Base-by-base conservation (phyloP, 2,329 filamentous ascomycete genomes). In the Colletotrichum limetticola region DNA sequence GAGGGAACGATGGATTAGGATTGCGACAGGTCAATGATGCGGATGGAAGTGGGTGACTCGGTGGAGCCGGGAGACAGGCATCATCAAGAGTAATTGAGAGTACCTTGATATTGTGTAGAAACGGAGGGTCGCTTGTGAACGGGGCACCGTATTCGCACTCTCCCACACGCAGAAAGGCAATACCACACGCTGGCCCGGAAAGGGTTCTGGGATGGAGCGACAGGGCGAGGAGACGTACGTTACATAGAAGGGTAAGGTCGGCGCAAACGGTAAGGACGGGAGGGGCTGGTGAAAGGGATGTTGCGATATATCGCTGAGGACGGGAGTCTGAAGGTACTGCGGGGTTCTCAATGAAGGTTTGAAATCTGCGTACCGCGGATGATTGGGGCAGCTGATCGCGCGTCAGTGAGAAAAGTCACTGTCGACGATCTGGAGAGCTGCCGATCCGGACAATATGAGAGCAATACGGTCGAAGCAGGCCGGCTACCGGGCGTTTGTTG, bases 21-120 rank as follows among this genome's bases (percentile, higher is more conserved):
- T n/a, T 22, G 66, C 60, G 37, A 73, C 61, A 61, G 61, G 26
- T 49, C 58, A 61, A 66, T 71, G 71, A 70, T 65, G 66, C 52
- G 22, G 55, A 61, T 61, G 58, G 24, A 12, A n/a, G 16, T 55
- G 32, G 26, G 37, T 46, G 28, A 26, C 28, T 22, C 30, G 61
- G 35, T 57, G 71, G 71, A 49, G 71, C 30, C 26, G 28, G 28
- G 16, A n/a, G 55, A 58, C 59, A 63, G 42, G 66, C 59, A 65
- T 61, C 57, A 56, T 53, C 60, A 57, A 60, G 46, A 61, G 42
- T 37, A 42, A 49, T 32, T 46, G 59, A 72, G 53, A 22, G 11
- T 60, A 64, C 53, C 67, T 65, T 71, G 71, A 59, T 61, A 60
- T 35, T 37, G 64, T 22, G 37, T 65, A 52, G 49, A 62, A 58